Conservation (phyloP, 1,284 basidiomycete genomes). For the Quambalaria eucalypti region DNA sequence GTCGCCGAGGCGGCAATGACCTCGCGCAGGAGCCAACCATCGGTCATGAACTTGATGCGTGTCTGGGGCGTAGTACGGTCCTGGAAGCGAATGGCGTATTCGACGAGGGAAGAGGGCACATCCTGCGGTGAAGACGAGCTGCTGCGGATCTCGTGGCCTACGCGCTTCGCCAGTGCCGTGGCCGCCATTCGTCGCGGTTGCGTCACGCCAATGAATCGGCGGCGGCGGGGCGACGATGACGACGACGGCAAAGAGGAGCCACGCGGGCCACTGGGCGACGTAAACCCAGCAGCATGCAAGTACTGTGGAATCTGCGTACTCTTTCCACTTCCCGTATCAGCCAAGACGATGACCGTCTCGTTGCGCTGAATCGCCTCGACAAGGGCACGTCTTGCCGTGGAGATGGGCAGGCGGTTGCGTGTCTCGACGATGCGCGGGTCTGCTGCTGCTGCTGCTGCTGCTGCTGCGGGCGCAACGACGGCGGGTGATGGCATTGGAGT, state of each 20-base stretch:
- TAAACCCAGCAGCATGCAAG: no score
- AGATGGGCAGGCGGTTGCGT: constrained; percentile 23
- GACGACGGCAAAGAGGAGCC: no score
- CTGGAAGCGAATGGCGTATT: constrained; percentile 93
- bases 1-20: constrained; percentile 58
- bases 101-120: constrained; percentile 56
- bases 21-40: constrained; percentile 90
- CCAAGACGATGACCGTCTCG: constrained; percentile 82
- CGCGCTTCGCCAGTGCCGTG: constrained; percentile 79
- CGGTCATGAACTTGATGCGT: constrained; percentile 86
- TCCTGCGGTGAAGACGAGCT: constrained; percentile 20
- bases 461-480: not conserved
- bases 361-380: constrained; percentile 52
- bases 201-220: constrained; percentile 57
- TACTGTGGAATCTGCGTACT: no score
- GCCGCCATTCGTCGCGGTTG: constrained; percentile 91
- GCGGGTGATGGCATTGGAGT: no score
- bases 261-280: no score
- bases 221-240: no score
- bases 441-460: not conserved
- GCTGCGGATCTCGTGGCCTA: constrained; percentile 70
- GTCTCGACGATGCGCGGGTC: not conserved
- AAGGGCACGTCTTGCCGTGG: constrained; percentile 24
- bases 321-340: constrained; percentile 96
- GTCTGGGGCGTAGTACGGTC: constrained; percentile 63